Conservation (phyloP, 1,284 basidiomycete genomes). For the Cryptococcus sp. region DNA sequence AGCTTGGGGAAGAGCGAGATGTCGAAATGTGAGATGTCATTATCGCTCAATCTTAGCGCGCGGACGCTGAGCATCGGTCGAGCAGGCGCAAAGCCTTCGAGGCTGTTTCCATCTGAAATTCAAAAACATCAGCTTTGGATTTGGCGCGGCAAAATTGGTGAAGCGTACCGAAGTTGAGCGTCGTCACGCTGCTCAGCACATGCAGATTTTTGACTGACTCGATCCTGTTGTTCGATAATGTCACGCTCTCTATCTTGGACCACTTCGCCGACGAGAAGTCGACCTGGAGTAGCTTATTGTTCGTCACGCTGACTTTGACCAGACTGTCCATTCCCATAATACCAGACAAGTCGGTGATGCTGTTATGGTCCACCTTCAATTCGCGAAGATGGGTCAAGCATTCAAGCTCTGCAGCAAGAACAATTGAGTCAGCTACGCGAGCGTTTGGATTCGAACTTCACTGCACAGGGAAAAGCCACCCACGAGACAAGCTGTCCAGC, state of each 20-base stretch:
- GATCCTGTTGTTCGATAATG: slow-evolving; percentile 77
- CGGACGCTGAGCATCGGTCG: slow-evolving; percentile 66
- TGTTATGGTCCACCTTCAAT: slow-evolving; percentile 82
- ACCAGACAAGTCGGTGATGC: slow-evolving; percentile 73
- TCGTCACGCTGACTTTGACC: slow-evolving; percentile 76
- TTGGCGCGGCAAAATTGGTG: not conserved
- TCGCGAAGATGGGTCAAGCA: slow-evolving; percentile 84
- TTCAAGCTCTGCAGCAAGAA: slow-evolving; percentile 64
- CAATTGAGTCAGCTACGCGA: slow-evolving; percentile 17
- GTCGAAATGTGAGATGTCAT: slow-evolving; percentile 71
- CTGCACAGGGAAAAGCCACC: slow-evolving; percentile 49
- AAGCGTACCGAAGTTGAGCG: slow-evolving; percentile 76
- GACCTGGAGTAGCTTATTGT: slow-evolving; percentile 68
- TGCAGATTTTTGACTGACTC: slow-evolving; percentile 63
- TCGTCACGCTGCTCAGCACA: slow-evolving; percentile 64
- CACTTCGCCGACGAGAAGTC: slow-evolving; percentile 69
- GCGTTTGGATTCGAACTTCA: not conserved
- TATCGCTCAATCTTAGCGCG: slow-evolving; percentile 83
- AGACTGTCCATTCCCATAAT: slow-evolving; percentile 76
- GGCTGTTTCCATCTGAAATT: slow-evolving; percentile 68
- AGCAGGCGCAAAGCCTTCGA: slow-evolving; percentile 31
- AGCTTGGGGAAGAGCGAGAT: slow-evolving; percentile 69
- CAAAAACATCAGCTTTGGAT: not conserved
- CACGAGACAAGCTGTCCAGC: slow-evolving; percentile 80
- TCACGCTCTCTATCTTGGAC: slow-evolving; percentile 78